A percentile compares a stretch with the other conserved stretches of the same genome.
Evolutionary conservation across 2,329 filamentous ascomycete species (phyloP).

Genomic region (Colletotrichum eremochloae): DNA sequence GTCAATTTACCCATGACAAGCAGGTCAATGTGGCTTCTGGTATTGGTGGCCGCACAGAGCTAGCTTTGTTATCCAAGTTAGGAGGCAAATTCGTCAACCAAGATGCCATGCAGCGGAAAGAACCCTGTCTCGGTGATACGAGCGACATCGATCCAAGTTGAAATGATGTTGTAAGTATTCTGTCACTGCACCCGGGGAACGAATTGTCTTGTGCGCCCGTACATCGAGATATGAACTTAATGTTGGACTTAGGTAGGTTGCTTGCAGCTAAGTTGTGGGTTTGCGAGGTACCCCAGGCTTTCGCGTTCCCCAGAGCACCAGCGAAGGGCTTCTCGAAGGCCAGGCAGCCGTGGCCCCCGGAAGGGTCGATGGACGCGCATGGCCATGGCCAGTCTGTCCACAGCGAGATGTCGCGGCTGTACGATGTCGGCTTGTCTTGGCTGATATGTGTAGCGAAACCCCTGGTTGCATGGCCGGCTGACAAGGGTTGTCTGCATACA

Average conservation of each 20-base stretch:
- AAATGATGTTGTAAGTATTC: not conserved
- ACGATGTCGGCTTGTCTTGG: slow-evolving; percentile 7
- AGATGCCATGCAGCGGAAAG: not conserved
- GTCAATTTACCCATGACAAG: slow-evolving; percentile 37
- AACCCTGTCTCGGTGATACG: not conserved
- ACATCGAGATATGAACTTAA: slow-evolving; percentile 10
- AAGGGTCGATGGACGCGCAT: slow-evolving; percentile 8
- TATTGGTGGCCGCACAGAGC: slow-evolving; percentile 8
- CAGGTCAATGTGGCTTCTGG: slow-evolving; percentile 19
- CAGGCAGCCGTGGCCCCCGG: slow-evolving; percentile 20
- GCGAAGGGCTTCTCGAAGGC: slow-evolving; percentile 21
- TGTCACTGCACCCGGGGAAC: not conserved
- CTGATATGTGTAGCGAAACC: slow-evolving; percentile 11
- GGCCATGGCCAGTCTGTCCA: not conserved
- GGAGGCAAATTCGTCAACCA: slow-evolving; percentile 1
- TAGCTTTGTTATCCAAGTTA: not conserved
- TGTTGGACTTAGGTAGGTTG: slow-evolving; percentile 4
- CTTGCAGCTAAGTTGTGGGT: slow-evolving; percentile 14
- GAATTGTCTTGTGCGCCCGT: not conserved
- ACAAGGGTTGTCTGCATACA: slow-evolving; percentile 3
- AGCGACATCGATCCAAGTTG: slow-evolving; percentile 1
- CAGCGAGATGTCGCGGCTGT: slow-evolving; percentile 24
- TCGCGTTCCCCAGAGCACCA: slow-evolving; percentile 9
- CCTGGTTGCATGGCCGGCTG: not conserved
- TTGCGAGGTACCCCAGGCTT: not conserved